A percentile compares a stretch with the other conserved stretches of the same genome.
These are phyloP conservation scores for Tetracladium setigerum DNA, from an alignment of 495 filamentous ascomycete genomes.

Conservation along the genomic window DNA sequence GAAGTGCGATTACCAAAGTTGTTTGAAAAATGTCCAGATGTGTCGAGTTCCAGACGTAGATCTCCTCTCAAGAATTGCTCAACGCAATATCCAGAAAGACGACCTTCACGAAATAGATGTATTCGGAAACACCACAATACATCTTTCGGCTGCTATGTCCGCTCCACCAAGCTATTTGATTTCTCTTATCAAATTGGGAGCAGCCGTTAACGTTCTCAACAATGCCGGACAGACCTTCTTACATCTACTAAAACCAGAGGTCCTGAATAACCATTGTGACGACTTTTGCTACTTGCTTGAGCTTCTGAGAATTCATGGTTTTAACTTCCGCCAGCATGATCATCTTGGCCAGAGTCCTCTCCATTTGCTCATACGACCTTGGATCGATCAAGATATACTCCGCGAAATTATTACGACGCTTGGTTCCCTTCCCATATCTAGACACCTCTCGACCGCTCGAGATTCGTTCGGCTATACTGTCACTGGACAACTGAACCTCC, in stretches of 20 bases:
- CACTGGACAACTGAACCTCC: not conserved
- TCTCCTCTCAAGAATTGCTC: slow-evolving; percentile 5
- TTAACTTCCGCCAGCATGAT: slow-evolving; percentile 7
- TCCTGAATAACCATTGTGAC: not conserved
- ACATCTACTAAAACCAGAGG: slow-evolving; percentile 1
- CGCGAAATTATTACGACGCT: not conserved
- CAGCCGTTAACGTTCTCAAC: slow-evolving; percentile 4
- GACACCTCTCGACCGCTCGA: not conserved
- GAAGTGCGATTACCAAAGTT: not conserved
- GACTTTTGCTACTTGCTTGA: slow-evolving; percentile 6
- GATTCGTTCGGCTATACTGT: slow-evolving; percentile 1
- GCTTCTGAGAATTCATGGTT: not conserved
- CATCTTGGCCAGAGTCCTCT: slow-evolving; percentile 3
- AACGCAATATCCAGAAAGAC: not conserved
- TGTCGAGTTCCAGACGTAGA: slow-evolving; percentile 1
- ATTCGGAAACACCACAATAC: slow-evolving; percentile 11
- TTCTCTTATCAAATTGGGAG: slow-evolving; percentile 1
- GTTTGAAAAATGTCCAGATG: too few relatives aligned
- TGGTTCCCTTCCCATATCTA: too few relatives aligned
- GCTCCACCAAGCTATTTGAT: slow-evolving; percentile 2
- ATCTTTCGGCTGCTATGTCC: slow-evolving; percentile 6
- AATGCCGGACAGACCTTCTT: slow-evolving; percentile 12
- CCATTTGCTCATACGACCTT: slow-evolving; percentile 1
- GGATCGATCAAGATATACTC: not conserved
- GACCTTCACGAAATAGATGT: slow-evolving; percentile 2